Evolutionary conservation across 1,284 basidiomycete genomes (phyloP), one percentile per base, ranked within the genome.

Genomic region (Sporisorium graminicola): DNA sequence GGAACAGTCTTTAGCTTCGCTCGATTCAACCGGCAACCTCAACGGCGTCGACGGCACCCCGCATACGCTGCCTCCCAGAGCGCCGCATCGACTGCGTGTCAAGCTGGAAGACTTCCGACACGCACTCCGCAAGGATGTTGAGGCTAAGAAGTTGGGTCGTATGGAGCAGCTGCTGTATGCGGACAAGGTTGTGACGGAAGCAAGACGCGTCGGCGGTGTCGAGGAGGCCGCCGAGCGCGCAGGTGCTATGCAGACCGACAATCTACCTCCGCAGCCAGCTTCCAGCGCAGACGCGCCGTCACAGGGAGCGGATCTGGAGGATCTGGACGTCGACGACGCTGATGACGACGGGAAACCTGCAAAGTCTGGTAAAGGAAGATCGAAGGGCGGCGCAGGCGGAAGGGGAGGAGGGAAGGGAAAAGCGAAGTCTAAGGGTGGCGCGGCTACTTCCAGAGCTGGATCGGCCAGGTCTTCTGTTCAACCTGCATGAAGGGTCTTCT

Each of bases 71-170:
- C 74, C 70, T 5, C 67, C 75, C 37, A 56, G 65, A 20, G 73
- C 72, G 29, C 66, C 77, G 24, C 70, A 77, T 33, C 78, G 83
- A 27, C 66, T 78, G 5, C 65, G 81, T 5, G 78, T 83, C 62
- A 85, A 83, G 71, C 70, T 85, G 6, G 83, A 85, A 57, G 83
- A 85, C 53, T 72, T 85, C 54, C 77, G 82, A 46, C 81, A 82
- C 46, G 83, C 82, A 14, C 78, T 84, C 18, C 72, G 83, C 49
- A 79, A 83, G 49, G 83, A 85, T 20, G 78, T 77, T 50, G 75
- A 77, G 26, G 65, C 68, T 18, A 85, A 85, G 55, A 82, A 84
- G 57, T 73, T 82, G 9, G 79, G 73, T 3, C 70, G 83, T 60
- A 63, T 84, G 59, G 82, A 85, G 57, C 82, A 85, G 74, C 71